Percentiles rank a stretch among this genome's conserved stretches.
phyloP scores from a whole-genome alignment of 2,329 filamentous ascomycete species.

The Aspergillus hiratsukae region DNA sequence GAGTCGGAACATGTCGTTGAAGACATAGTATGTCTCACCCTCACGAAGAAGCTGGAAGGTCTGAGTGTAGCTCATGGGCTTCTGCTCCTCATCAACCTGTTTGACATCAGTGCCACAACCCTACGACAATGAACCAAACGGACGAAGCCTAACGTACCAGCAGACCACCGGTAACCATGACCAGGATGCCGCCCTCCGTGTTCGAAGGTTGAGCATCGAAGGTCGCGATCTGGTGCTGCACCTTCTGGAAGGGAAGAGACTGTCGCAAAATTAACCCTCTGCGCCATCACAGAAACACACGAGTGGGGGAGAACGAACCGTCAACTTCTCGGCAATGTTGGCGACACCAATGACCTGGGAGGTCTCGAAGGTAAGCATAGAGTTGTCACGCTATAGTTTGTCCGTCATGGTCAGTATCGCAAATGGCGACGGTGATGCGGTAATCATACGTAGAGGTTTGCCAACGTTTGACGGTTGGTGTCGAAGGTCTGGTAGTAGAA shows the following conservation, averaged over 20 bases:
- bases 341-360: slow-evolving; percentile 58
- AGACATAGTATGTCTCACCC: slow-evolving; percentile 68
- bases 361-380: slow-evolving; percentile 92
- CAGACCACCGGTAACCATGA: slow-evolving; percentile 83
- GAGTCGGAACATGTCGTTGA: slow-evolving; percentile 93
- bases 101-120: background rate
- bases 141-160: slow-evolving; percentile 55
- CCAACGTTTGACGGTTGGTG: slow-evolving; percentile 59
- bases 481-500: slow-evolving; percentile 94
- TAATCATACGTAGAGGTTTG: slow-evolving; percentile 71
- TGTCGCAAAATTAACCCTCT: slow-evolving; percentile 35
- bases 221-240: slow-evolving; percentile 72
- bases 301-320: slow-evolving; percentile 50
- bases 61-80: slow-evolving; percentile 88
- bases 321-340: slow-evolving; percentile 74
- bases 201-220: slow-evolving; percentile 77
- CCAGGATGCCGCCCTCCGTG: slow-evolving; percentile 66
- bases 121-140: background rate
- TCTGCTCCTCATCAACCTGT: slow-evolving; percentile 79
- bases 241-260: slow-evolving; percentile 74
- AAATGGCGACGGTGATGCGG: background rate
- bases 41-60: slow-evolving; percentile 78
- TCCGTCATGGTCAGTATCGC: slow-evolving; percentile 9
- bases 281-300: background rate
- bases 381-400: slow-evolving; percentile 63